A percentile compares a stretch with the other conserved stretches of the same genome.
Evolutionary conservation across 148 eudicot genomes (phyloP).

Genomic region (Gaultheria prostrata): DNA sequence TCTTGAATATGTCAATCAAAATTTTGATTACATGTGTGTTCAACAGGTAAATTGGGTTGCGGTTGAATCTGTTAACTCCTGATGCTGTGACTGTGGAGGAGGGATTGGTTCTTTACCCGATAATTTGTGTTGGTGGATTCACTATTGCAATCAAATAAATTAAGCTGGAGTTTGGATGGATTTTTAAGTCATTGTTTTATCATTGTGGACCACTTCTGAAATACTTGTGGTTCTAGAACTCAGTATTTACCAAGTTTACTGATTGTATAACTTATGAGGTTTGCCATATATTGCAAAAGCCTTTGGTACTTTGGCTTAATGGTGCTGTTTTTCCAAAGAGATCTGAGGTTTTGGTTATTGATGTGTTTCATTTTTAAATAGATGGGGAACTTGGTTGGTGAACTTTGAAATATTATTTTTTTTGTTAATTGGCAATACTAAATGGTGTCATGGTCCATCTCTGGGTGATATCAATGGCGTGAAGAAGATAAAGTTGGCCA

Average conservation of each 20-base stretch:
- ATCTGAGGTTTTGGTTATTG: not conserved
- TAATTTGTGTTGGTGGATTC: not conserved
- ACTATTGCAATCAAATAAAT: not conserved
- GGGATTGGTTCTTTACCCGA: not conserved
- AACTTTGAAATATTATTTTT: not conserved
- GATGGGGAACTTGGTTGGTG: not conserved
- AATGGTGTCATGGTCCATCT: not conserved
- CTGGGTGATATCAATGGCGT: not conserved
- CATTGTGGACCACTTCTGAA: constrained; percentile 4
- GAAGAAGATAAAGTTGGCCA: not conserved
- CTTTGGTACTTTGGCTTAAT: not conserved
- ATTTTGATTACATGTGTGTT: not conserved
- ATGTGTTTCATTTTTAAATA: not conserved
- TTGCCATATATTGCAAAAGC: not conserved
- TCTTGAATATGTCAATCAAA: not conserved
- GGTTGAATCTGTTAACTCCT: not conserved
- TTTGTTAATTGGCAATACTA: not conserved
- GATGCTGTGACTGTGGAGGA: not conserved
- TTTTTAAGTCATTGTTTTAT: not conserved
- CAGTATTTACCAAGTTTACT: not conserved
- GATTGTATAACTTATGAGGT: not conserved
- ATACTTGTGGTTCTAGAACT: not conserved
- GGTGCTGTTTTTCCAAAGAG: not conserved
- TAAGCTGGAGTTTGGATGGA: constrained; percentile 14
- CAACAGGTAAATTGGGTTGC: constrained; percentile 12